Conservation (phyloP, 495 filamentous ascomycete species). For the Hypoxylon subgilvum region DNA sequence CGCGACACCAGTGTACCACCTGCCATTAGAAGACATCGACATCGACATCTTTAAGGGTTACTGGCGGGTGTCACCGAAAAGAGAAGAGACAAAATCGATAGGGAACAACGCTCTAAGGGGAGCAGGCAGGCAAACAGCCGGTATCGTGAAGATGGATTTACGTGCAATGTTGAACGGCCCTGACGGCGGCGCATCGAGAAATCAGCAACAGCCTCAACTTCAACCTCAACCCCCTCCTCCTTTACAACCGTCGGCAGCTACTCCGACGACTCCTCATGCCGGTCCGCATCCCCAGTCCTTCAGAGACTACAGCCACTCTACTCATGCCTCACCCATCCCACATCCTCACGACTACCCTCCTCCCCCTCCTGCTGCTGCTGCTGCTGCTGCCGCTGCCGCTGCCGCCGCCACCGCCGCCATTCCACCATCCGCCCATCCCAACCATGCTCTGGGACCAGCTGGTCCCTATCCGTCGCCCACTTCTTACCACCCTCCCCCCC, state of each 20-base stretch:
- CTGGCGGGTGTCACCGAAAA: slow-evolving; percentile 14
- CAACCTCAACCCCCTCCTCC: slow-evolving; percentile 32
- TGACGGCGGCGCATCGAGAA: slow-evolving; percentile 45
- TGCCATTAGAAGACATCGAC: background rate
- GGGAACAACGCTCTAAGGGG: background rate
- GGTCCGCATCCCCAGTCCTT: slow-evolving; percentile 49
- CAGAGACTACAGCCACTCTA: slow-evolving; percentile 53
- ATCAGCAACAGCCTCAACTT: background rate
- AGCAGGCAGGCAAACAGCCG: slow-evolving; percentile 29
- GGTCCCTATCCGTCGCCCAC: slow-evolving; percentile 49
- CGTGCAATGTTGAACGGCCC: slow-evolving; percentile 60
- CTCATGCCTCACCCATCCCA: slow-evolving; percentile 50
- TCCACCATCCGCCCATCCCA: slow-evolving; percentile 32
- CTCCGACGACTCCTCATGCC: slow-evolving; percentile 56
- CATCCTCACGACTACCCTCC: slow-evolving; percentile 40
- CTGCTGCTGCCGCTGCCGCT: no score
- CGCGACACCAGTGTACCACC: slow-evolving; percentile 1
- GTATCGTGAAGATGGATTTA: slow-evolving; percentile 59
- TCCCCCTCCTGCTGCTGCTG: slow-evolving; percentile 4
- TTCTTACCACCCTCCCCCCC: slow-evolving; percentile 46
- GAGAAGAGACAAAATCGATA: slow-evolving; percentile 19
- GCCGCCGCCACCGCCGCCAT: no score
- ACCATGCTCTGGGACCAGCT: slow-evolving; percentile 36
- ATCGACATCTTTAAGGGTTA: background rate
- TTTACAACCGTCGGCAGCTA: slow-evolving; percentile 44